Base-by-base conservation (phyloP, 1,139 yeast species). In the Magnusiomyces ingens region DNA sequence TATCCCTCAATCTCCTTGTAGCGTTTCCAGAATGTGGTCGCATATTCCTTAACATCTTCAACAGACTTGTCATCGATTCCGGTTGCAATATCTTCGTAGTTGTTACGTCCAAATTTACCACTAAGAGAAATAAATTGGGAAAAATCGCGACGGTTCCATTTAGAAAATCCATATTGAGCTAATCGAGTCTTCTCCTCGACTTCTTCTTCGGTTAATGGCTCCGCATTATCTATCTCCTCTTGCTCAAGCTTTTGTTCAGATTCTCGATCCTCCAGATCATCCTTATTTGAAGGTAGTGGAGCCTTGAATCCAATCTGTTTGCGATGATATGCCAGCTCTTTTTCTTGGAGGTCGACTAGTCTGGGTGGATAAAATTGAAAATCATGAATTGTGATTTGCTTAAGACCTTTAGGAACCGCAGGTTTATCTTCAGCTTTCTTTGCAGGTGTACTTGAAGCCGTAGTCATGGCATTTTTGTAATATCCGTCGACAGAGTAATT, bases 91-190 rank as follows among this genome's bases (percentile, higher is more conserved):
- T 74, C 74, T n/a, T 71, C 73, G 57, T 75, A 74, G 50, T 81
- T 77, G 13, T 78, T 73, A 48, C 95, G 79, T 0, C 99, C 99
- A 67, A 77, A 81, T 60, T 82, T 85, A 1, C 94, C 95, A 62
- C 85, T 78, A 3, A 85, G 83, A 62, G 86, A 95, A 46, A 93
- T 77, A 61, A 88, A 91, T 58, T 85, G 84, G 48, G 93, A 81
- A 66, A 93, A 89, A 65, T 93, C 99, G 57, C 98, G 79, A 66
- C 91, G 80, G 6, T 89, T 78, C 96, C 98, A 93, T 56, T 75
- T 76, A 45, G 79, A 77, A 69, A 89, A 93, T 2, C 95, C 90
- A 59, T 82, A 76, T 2, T 71, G 74, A 11, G 87, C 71, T 37
- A 85, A 73, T 57, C 76, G 67, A 52, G 82, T 81, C 66, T 90